Base-by-base conservation (phyloP, 768 basidiomycete genomes). In the Dentipellis fragilis region DNA sequence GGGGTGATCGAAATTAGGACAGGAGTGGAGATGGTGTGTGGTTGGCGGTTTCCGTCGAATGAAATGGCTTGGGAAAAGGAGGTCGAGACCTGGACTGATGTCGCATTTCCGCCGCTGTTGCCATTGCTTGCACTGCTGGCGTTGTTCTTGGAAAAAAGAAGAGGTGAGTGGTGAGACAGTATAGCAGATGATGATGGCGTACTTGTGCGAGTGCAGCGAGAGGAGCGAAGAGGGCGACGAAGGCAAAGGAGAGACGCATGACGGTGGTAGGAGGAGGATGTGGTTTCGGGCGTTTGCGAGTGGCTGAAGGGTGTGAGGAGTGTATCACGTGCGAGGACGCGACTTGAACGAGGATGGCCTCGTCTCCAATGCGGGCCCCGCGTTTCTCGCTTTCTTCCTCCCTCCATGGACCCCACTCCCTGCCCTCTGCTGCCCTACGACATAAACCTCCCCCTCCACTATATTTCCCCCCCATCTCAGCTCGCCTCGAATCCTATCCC, bases 391-490 rank as follows among this genome's bases (percentile, higher is more conserved):
- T 29, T 29, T 6, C 29, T 29, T 29, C 29, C 29, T 29, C 6
- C 29, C 29, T 29, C 29, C 29, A 29, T 29, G 29, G 29, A 29
- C 29, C 3, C 29, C 29, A 29, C 29, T 6, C 66, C 71, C 29
- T 57, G 69, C 12, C 69, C 67, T 16, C 52, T 80, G 57, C 61
- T 70, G 2, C 64, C 70, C 6, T 70, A 74, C 51, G 62, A 73
- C 8, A 67, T 84, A 55, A 64, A 74, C 47, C 66, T 76, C 58
- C 62, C 83, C 42, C 77, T 87, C 34, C 73, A 79, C 59, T 80
- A 83, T 65, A 80, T 88, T 57, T 71, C 72, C 36, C 77, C 80
- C 4, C 73, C 76, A 0, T 75, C 76, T 4, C 72, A 72, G 54
- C 72, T 81, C 48, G 62, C 67, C 16, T 29, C 29, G 29, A 68